Conservation (phyloP, 345 rosid genomes). For the Viola odorata region DNA sequence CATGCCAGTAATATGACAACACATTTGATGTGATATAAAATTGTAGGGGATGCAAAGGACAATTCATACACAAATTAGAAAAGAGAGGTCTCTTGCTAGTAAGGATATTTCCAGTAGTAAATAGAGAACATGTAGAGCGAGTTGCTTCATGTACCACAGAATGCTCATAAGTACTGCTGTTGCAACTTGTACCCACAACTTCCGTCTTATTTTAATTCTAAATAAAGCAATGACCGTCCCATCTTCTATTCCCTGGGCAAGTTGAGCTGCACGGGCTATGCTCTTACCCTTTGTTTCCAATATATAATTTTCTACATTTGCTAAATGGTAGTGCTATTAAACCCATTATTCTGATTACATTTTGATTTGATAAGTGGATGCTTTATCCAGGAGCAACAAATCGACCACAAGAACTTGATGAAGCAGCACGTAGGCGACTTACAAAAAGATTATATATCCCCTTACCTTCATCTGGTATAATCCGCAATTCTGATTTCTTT, state of each 20-base stretch:
- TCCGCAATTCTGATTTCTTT: conserved; percentile 11
- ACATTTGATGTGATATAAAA: too few species aligned
- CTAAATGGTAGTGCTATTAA: too few species aligned
- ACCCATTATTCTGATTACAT: too few species aligned
- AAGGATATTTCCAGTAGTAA: background rate
- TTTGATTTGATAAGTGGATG: background rate
- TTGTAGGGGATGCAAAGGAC: too few species aligned
- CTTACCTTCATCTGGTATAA: conserved; percentile 81
- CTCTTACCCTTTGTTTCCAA: too few species aligned
- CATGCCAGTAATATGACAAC: too few species aligned
- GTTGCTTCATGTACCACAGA: background rate
- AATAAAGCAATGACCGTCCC: background rate
- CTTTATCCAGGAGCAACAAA: conserved; percentile 78
- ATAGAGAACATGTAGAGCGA: background rate
- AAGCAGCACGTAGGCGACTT: conserved; percentile 94
- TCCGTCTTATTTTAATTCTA: background rate
- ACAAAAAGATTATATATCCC: conserved; percentile 91
- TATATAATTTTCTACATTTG: too few species aligned
- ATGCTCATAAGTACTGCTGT: background rate
- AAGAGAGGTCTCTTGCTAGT: too few species aligned
- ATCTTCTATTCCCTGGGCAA: background rate
- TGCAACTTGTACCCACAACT: background rate
- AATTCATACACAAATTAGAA: too few species aligned
- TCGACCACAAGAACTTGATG: conserved; percentile 98
- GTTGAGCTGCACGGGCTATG: background rate